phyloP scores from a whole-genome alignment of 768 basidiomycete species.

The Suillus bovinus region DNA sequence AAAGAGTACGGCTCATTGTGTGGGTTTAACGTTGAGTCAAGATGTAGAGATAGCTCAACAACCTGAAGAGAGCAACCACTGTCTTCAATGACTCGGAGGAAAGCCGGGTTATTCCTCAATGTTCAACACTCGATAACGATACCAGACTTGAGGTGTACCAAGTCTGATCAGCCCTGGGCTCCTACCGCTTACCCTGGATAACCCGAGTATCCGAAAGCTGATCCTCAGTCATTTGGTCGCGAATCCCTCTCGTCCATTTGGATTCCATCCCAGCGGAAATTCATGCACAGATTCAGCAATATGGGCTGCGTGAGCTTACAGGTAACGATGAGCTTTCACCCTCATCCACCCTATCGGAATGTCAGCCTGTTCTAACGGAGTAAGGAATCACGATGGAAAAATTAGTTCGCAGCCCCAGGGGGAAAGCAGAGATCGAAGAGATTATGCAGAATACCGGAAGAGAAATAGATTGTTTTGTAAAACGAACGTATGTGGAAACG shows the following conservation, averaged over 20 bases:
- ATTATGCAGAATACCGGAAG: constrained; percentile 50
- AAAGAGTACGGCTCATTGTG: constrained; percentile 65
- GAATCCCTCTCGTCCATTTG: constrained; percentile 67
- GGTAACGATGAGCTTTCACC: constrained; percentile 56
- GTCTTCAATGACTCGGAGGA: constrained; percentile 82
- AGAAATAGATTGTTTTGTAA: constrained; percentile 66
- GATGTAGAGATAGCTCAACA: background rate
- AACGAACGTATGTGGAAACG: constrained; percentile 61
- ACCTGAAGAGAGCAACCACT: constrained; percentile 57
- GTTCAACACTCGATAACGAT: constrained; percentile 43
- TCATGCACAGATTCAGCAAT: constrained; percentile 60
- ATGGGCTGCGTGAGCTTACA: constrained; percentile 85
- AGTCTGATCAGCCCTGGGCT: constrained; percentile 14
- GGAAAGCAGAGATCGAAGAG: constrained; percentile 54
- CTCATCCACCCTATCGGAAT: constrained; percentile 54
- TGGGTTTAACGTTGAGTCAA: constrained; percentile 34
- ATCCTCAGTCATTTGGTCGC: constrained; percentile 73
- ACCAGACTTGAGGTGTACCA: background rate
- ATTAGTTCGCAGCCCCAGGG: constrained; percentile 53
- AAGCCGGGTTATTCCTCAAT: too few species aligned
- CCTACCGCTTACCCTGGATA: constrained; percentile 34
- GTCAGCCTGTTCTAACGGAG: constrained; percentile 62
- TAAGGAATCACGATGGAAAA: constrained; percentile 73
- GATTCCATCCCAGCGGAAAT: constrained; percentile 52
- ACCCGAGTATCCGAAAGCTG: constrained; percentile 65